phyloP scores from a whole-genome alignment of 352 stramenopile species.

The Bremia lactucae region DNA sequence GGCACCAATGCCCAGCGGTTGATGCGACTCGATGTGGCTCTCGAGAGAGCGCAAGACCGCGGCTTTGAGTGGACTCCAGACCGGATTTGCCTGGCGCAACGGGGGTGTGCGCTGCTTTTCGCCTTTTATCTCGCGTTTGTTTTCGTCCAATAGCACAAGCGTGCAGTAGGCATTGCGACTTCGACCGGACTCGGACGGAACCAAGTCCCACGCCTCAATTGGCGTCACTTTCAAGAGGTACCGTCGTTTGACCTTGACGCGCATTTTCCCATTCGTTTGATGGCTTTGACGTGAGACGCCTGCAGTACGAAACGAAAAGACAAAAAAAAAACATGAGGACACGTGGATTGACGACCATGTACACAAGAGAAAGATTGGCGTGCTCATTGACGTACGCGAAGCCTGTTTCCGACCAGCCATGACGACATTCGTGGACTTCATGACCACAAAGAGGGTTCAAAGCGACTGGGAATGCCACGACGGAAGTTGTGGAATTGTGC shows the following conservation, averaged over 20 bases:
- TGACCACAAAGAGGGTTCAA: background rate
- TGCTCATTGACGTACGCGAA: conserved; percentile 17
- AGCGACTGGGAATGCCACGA: too few relatives aligned
- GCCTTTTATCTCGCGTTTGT: conserved; percentile 80
- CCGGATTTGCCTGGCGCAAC: conserved; percentile 42
- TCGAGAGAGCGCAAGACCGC: conserved; percentile 72
- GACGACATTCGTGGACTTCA: background rate
- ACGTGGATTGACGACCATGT: background rate
- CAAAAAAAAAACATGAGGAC: conserved; percentile 1
- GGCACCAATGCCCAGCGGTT: conserved; percentile 76
- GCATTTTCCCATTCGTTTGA: conserved; percentile 21
- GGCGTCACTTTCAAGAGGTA: conserved; percentile 80
- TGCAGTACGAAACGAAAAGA: background rate
- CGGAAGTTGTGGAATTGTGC: conserved; percentile 2
- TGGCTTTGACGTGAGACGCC: conserved; percentile 16
- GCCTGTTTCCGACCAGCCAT: conserved; percentile 21
- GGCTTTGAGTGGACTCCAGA: conserved; percentile 79
- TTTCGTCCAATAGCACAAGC: conserved; percentile 68
- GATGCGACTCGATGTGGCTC: conserved; percentile 66
- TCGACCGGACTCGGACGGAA: conserved; percentile 45
- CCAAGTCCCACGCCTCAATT: conserved; percentile 65
- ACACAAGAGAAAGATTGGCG: background rate
- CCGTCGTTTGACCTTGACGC: conserved; percentile 60
- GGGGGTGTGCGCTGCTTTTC: conserved; percentile 80
- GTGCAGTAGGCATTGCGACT: conserved; percentile 74